phyloP scores from a whole-genome alignment of 768 basidiomycete species.

The Dioszegia crocea region DNA sequence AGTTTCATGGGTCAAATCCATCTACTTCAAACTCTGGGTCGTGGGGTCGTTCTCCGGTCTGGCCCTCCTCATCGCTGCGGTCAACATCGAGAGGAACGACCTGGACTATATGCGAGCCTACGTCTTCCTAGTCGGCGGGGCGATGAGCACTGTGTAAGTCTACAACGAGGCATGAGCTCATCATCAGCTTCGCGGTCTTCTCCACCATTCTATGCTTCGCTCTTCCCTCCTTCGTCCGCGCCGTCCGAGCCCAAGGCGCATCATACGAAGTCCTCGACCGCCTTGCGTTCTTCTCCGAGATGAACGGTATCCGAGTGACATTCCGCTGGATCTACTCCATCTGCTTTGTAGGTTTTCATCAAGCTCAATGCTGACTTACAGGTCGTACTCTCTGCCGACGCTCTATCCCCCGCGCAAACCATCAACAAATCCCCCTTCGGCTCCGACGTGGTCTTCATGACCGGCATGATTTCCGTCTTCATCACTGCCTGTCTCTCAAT shows the following conservation, averaged over 20 bases:
- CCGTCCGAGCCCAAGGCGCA: conserved; percentile 24
- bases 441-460: conserved; percentile 19
- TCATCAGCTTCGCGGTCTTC: conserved; percentile 20
- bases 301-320: conserved; percentile 27
- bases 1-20: conserved; percentile 23
- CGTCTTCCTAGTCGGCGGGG: conserved; percentile 25
- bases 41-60: conserved; percentile 8
- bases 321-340: conserved; percentile 24
- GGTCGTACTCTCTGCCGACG: conserved; percentile 25
- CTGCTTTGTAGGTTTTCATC: conserved; percentile 22
- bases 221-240: conserved; percentile 26
- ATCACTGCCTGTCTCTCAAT: conserved; percentile 23
- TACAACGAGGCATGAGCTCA: background rate
- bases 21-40: conserved; percentile 32
- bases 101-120: conserved; percentile 33
- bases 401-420: conserved; percentile 9
- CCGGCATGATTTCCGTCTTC: conserved; percentile 22
- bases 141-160: conserved; percentile 23
- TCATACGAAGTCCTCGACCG: conserved; percentile 30
- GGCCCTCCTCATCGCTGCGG: conserved; percentile 18
- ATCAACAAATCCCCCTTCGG: conserved; percentile 21
- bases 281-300: conserved; percentile 32
- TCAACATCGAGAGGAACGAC: conserved; percentile 31
- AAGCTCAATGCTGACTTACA: background rate
- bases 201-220: conserved; percentile 19